These are phyloP conservation scores for Neocatenulostroma microsporum DNA, from an alignment of 2,329 filamentous ascomycete species.

Conservation along the genomic window DNA sequence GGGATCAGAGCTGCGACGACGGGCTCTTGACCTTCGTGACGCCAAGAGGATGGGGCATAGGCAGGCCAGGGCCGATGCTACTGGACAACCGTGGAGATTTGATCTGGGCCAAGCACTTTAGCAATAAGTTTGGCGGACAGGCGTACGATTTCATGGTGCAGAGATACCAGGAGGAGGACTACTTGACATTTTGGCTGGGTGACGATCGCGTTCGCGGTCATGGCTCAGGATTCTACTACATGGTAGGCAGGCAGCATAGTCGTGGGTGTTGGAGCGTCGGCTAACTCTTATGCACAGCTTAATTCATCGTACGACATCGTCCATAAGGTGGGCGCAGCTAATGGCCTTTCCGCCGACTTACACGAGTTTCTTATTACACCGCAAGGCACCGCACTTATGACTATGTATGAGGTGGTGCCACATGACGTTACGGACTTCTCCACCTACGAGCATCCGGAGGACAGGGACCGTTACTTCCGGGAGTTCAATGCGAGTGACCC, in stretches of 20 bases:
- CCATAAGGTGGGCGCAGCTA: slow-evolving; percentile 33
- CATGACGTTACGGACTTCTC: slow-evolving; percentile 18
- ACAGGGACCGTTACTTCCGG: too few species aligned
- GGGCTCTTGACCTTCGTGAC: slow-evolving; percentile 25
- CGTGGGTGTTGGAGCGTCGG: background rate
- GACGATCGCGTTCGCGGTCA: slow-evolving; percentile 31
- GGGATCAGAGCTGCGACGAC: slow-evolving; percentile 22
- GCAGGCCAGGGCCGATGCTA: slow-evolving; percentile 28
- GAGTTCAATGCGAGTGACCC: slow-evolving; percentile 15
- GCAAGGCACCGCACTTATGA: slow-evolving; percentile 37
- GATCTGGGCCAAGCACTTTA: slow-evolving; percentile 26
- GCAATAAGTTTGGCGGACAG: slow-evolving; percentile 26
- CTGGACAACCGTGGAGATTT: slow-evolving; percentile 24
- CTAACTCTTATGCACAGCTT: slow-evolving; percentile 17
- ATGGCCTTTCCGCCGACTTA: slow-evolving; percentile 31
- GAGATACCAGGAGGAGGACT: slow-evolving; percentile 28
- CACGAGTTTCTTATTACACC: slow-evolving; percentile 40
- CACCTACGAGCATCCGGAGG: too few species aligned
- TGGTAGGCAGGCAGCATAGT: slow-evolving; percentile 18
- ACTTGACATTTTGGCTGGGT: slow-evolving; percentile 34
- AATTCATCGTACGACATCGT: slow-evolving; percentile 33
- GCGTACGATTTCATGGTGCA: slow-evolving; percentile 32
- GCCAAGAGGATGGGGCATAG: slow-evolving; percentile 25
- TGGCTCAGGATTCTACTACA: slow-evolving; percentile 28
- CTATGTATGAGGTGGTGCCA: slow-evolving; percentile 31